Conservation (phyloP, 2,329 filamentous ascomycete genomes). For the Pseudogymnoascus sp. region DNA sequence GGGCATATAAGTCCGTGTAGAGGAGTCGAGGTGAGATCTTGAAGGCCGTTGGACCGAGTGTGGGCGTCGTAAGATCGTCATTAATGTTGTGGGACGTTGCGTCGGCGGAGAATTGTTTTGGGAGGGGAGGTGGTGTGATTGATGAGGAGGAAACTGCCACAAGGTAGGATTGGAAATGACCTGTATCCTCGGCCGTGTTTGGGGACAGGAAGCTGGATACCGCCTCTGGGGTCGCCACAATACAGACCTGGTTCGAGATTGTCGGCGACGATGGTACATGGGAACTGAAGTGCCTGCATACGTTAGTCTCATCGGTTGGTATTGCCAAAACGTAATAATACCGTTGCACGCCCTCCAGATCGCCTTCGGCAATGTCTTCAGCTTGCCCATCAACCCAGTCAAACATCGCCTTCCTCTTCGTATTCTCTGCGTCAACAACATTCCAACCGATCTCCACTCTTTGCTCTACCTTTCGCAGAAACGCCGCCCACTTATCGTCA, state of each 20-base stretch:
- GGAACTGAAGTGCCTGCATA: constrained; percentile 16
- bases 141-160: neutral
- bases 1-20: constrained; percentile 17
- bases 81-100: neutral
- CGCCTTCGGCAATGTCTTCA: constrained; percentile 16
- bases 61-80: neutral
- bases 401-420: constrained; percentile 16
- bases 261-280: constrained; percentile 10
- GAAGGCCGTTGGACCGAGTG: constrained; percentile 13
- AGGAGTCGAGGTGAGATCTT: constrained; percentile 16
- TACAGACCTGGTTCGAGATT: constrained; percentile 14
- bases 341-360: constrained; percentile 18
- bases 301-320: neutral
- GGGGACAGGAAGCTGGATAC: constrained; percentile 13
- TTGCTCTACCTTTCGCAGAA: constrained; percentile 10
- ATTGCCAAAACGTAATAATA: constrained; percentile 10
- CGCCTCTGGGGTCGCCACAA: constrained; percentile 15
- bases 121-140: neutral
- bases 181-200: neutral
- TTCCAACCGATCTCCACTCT: constrained; percentile 17
- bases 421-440: constrained; percentile 13
- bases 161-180: constrained; percentile 13
- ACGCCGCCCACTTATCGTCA: constrained; percentile 16
- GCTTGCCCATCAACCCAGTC: constrained; percentile 20
- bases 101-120: neutral